Evolutionary conservation across 306 rosid genomes (phyloP).

Genomic region (Lathyrus tuberosus): DNA sequence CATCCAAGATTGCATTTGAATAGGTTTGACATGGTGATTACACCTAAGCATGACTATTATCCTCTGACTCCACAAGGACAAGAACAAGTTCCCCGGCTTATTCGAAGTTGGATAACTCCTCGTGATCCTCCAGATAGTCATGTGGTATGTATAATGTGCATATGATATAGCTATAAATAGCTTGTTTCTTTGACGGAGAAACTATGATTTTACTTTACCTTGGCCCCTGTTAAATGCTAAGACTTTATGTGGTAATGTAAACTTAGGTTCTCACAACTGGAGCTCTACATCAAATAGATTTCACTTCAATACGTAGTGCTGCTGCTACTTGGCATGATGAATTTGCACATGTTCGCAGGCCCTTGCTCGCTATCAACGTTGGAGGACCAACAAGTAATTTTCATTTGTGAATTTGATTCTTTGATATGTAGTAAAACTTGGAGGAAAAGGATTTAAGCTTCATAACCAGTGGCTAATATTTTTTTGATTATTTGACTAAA

Average conservation of each 20-base stretch:
- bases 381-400: conserved; percentile 84
- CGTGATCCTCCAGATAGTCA: conserved; percentile 79
- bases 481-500: conserved; percentile 26
- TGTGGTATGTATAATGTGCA: conserved; percentile 66
- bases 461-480: neutral
- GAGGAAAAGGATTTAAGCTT: conserved; percentile 2
- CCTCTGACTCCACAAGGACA: conserved; percentile 78
- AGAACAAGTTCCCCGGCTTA: conserved; percentile 75
- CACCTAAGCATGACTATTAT: conserved; percentile 92
- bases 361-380: conserved; percentile 79
- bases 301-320: conserved; percentile 74
- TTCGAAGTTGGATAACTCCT: conserved; percentile 88
- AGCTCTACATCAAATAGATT: conserved; percentile 89
- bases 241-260: conserved; percentile 33
- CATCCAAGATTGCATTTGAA: conserved; percentile 82
- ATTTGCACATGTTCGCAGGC: conserved; percentile 77
- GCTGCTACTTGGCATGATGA: conserved; percentile 85
- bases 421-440: conserved; percentile 22
- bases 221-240: conserved; percentile 21
- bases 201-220: conserved; percentile 31
- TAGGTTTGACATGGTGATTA: conserved; percentile 88
- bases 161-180: conserved; percentile 5
- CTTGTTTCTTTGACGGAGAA: conserved; percentile 25
- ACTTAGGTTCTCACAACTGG: conserved; percentile 83
- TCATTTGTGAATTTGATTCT: conserved; percentile 34